These are phyloP conservation scores for Colletotrichum noveboracense DNA, from an alignment of 2,329 filamentous ascomycete genomes.

Conservation along the genomic window DNA sequence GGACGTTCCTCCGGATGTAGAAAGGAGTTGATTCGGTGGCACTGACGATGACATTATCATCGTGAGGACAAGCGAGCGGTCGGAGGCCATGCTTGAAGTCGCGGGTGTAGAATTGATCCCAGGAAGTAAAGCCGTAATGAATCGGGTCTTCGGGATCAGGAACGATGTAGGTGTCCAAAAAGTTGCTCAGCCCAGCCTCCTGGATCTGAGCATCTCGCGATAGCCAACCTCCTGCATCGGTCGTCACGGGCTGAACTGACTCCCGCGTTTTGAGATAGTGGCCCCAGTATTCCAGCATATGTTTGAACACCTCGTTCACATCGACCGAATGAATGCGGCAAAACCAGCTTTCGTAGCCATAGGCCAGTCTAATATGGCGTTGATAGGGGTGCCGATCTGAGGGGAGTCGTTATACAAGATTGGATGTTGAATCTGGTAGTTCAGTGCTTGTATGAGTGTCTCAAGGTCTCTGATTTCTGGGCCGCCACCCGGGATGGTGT, in stretches of 20 bases:
- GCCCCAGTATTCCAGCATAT: neutral
- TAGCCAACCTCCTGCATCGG: neutral
- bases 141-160: neutral
- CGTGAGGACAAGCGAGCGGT: neutral
- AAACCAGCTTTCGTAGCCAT: neutral
- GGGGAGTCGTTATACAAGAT: no score
- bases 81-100: neutral
- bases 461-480: neutral
- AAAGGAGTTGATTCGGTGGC: neutral
- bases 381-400: neutral
- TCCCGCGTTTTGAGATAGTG: no score
- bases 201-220: no score
- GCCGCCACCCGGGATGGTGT: neutral
- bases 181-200: neutral
- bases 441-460: neutral
- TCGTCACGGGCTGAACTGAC: neutral
- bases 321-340: neutral
- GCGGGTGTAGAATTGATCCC: neutral
- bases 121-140: neutral
- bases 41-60: neutral
- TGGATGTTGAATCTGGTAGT: neutral
- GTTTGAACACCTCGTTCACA: neutral
- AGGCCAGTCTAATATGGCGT: neutral
- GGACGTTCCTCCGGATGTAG: neutral
- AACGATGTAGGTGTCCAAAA: neutral